phyloP scores from a whole-genome alignment of 768 basidiomycete species.

The Mycena pura region DNA sequence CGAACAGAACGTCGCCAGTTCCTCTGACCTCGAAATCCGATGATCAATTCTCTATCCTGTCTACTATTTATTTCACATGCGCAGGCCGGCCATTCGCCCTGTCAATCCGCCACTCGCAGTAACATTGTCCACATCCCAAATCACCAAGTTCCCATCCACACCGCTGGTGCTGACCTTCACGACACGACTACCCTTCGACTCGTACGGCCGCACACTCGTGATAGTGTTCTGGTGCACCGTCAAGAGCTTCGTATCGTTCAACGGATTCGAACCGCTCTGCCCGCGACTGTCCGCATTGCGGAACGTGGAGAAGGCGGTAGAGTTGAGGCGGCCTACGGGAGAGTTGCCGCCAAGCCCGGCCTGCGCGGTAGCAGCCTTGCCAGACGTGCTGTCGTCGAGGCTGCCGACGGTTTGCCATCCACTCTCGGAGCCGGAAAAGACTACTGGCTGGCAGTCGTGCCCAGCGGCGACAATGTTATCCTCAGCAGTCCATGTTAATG shows the following conservation, averaged over 20 bases:
- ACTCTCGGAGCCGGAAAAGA: slow-evolving; percentile 75
- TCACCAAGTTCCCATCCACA: slow-evolving; percentile 90
- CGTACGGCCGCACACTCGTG: slow-evolving; percentile 86
- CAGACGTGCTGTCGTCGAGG: slow-evolving; percentile 78
- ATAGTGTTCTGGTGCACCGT: slow-evolving; percentile 99
- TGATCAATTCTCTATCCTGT: slow-evolving; percentile 21
- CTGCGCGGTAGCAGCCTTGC: slow-evolving; percentile 51
- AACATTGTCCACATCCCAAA: slow-evolving; percentile 83
- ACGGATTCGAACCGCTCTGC: slow-evolving; percentile 34
- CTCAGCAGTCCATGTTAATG: slow-evolving; percentile 87
- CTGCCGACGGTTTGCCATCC: slow-evolving; percentile 86
- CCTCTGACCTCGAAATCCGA: slow-evolving; percentile 28
- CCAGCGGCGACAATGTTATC: slow-evolving; percentile 88
- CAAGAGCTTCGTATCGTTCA: slow-evolving; percentile 73
- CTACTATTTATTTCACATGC: slow-evolving; percentile 34
- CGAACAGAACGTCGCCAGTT: slow-evolving; percentile 61
- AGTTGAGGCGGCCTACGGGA: slow-evolving; percentile 80
- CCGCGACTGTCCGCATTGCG: slow-evolving; percentile 88
- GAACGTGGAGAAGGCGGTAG: slow-evolving; percentile 94
- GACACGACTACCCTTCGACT: slow-evolving; percentile 62
- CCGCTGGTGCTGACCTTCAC: slow-evolving; percentile 87
- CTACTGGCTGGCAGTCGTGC: slow-evolving; percentile 95
- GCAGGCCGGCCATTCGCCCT: slow-evolving; percentile 57
- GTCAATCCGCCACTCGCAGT: slow-evolving; percentile 48
- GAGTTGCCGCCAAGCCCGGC: slow-evolving; percentile 54